A percentile compares a stretch with the other conserved stretches of the same genome.
phyloP scores from a whole-genome alignment of 257 asterid genomes.

The Ophiorrhiza pumila region DNA sequence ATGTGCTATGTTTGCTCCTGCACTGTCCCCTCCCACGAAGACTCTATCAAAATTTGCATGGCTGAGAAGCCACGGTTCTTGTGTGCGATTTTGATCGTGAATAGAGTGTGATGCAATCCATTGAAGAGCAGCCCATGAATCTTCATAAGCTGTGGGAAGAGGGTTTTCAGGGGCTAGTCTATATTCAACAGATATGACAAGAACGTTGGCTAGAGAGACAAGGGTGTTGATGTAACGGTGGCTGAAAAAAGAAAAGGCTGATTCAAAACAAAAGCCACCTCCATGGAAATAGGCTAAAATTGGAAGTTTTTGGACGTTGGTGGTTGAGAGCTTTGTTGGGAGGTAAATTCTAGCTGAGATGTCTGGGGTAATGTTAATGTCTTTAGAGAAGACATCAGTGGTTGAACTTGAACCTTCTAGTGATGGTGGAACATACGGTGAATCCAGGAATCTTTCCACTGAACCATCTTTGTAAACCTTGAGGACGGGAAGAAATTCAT shows the following conservation, averaged over 20 bases:
- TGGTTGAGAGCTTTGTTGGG: slow-evolving; percentile 4
- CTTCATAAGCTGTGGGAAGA: slow-evolving; percentile 26
- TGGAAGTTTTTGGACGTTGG: slow-evolving; percentile 19
- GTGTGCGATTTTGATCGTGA: background rate
- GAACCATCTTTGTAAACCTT: slow-evolving; percentile 30
- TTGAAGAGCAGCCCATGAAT: slow-evolving; percentile 28
- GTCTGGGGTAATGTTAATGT: slow-evolving; percentile 20
- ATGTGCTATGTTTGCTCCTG: slow-evolving; percentile 36
- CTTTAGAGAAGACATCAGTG: slow-evolving; percentile 30
- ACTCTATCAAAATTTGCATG: slow-evolving; percentile 20
- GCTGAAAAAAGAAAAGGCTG: slow-evolving; percentile 19
- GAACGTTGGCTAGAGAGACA: slow-evolving; percentile 14
- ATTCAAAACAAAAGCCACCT: slow-evolving; percentile 30
- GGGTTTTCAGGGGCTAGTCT: slow-evolving; percentile 32
- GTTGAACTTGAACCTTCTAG: background rate
- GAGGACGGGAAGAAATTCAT: slow-evolving; percentile 22
- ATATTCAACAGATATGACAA: slow-evolving; percentile 28
- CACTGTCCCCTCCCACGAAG: slow-evolving; percentile 31
- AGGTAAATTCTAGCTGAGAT: slow-evolving; percentile 36
- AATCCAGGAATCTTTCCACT: slow-evolving; percentile 22
- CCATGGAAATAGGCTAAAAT: slow-evolving; percentile 32
- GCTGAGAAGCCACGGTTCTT: slow-evolving; percentile 26
- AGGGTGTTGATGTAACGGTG: slow-evolving; percentile 22
- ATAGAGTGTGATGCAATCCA: slow-evolving; percentile 24
- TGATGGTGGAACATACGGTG: slow-evolving; percentile 25